A percentile compares a stretch with the other conserved stretches of the same genome.
These are phyloP conservation scores for Salix viminalis DNA, from an alignment of 345 rosid genomes.

Conservation along the genomic window DNA sequence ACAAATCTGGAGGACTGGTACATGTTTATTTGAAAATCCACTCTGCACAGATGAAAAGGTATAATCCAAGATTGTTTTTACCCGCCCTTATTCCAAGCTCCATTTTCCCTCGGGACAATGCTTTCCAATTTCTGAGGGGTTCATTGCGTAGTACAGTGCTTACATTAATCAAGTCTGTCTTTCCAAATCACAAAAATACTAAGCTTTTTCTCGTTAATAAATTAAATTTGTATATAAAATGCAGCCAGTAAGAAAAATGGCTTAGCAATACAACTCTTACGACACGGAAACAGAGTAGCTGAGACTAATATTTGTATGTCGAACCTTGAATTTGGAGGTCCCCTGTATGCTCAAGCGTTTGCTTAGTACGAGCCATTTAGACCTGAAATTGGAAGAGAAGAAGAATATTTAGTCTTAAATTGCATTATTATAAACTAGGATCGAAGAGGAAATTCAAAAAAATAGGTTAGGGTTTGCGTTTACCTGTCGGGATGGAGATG, in stretches of 20 bases:
- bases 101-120: background rate
- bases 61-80: too few relatives aligned
- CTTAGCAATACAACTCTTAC: too few relatives aligned
- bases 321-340: background rate
- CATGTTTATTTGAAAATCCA: background rate
- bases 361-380: slow-evolving; percentile 64
- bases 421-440: background rate
- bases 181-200: too few relatives aligned
- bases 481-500: too few relatives aligned
- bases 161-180: background rate
- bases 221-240: too few relatives aligned
- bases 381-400: slow-evolving; percentile 8
- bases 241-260: too few relatives aligned
- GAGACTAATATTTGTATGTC: too few relatives aligned
- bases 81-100: too few relatives aligned
- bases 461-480: too few relatives aligned
- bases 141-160: background rate
- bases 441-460: background rate
- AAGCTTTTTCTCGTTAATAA: too few relatives aligned
- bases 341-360: slow-evolving; percentile 19
- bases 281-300: too few relatives aligned
- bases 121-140: background rate
- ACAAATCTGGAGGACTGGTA: background rate
- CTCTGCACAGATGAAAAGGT: background rate
- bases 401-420: background rate